A percentile compares a stretch with the other conserved stretches of the same genome.
These are phyloP conservation scores for Talaromyces sp. DNA, from an alignment of 2,329 filamentous ascomycete species.

Conservation along the genomic window DNA sequence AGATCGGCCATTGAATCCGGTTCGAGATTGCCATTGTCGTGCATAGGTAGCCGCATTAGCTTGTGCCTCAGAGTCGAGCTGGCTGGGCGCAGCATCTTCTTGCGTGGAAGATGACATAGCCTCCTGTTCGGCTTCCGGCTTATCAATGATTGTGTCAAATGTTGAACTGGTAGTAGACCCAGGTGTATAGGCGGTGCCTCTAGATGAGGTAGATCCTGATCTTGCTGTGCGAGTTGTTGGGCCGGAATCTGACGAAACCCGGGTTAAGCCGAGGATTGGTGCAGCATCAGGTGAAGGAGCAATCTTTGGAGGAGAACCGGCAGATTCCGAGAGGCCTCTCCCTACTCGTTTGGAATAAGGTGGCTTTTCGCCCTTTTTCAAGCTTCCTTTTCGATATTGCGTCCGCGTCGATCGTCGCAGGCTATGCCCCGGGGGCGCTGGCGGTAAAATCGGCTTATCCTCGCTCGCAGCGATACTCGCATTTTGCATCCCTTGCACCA, in stretches of 20 bases:
- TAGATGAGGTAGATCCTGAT: slow-evolving; percentile 46
- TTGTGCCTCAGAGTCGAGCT: slow-evolving; percentile 32
- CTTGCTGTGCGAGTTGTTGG: slow-evolving; percentile 41
- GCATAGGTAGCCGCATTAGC: slow-evolving; percentile 41
- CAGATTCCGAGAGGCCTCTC: slow-evolving; percentile 61
- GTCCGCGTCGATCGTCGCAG: slow-evolving; percentile 89
- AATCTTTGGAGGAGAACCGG: slow-evolving; percentile 52
- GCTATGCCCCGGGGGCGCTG: slow-evolving; percentile 72
- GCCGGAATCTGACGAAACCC: slow-evolving; percentile 41
- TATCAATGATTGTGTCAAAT: slow-evolving; percentile 33
- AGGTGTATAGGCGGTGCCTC: slow-evolving; percentile 21
- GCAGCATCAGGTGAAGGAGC: slow-evolving; percentile 38
- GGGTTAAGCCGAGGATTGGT: slow-evolving; percentile 35
- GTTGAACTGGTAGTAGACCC: slow-evolving; percentile 27
- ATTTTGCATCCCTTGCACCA: slow-evolving; percentile 45
- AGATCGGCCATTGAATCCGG: slow-evolving; percentile 59
- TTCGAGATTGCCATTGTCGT: slow-evolving; percentile 58
- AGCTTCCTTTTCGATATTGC: slow-evolving; percentile 84
- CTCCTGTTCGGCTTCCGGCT: slow-evolving; percentile 25
- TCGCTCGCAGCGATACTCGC: slow-evolving; percentile 55
- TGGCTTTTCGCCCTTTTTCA: slow-evolving; percentile 75
- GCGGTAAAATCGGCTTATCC: slow-evolving; percentile 84
- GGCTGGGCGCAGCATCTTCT: slow-evolving; percentile 20
- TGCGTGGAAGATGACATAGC: slow-evolving; percentile 19
- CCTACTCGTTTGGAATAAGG: slow-evolving; percentile 74